Base-by-base conservation (phyloP, 768 basidiomycete species). In the Cubamyces lactineus region DNA sequence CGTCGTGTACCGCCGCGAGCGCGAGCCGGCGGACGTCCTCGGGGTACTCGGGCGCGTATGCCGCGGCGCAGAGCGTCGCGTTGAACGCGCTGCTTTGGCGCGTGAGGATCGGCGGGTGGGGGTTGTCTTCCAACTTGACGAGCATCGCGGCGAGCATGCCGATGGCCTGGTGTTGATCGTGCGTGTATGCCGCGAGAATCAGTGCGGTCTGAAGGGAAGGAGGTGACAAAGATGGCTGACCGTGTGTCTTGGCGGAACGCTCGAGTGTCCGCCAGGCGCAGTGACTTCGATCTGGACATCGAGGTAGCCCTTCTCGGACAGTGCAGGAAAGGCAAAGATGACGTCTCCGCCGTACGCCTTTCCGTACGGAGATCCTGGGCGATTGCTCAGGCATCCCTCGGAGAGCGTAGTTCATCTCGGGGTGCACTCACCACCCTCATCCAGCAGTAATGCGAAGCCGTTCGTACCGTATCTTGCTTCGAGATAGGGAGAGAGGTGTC, bases 201-300 rank as follows among this genome's bases (percentile, higher is more conserved):
- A 41, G 34, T 47, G 16, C 50, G 8, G 19, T 19, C 45, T 15
- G 34, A 3, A 8, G 17, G 34, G 45, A 21, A 21, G 8, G 34
- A 3, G 1, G 3, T 2, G 21, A 8, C 45, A 46, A 30, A 23
- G 16, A 24, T 65, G 28, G 28, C 79, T 63, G 70, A 85, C 89
- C 2, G 94, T 96, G 66, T 97, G 93, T 3, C 74, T 67, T 16
- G 91, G 92, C 15, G 95, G 95, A n/a, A 94, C 77, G 67, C 88
- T 91, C 0, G 94, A 94, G 73, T 96, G 95, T 0, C 94, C 94
- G 6, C 94, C 94, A 0, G 86, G 79, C 0, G 87, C 78, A 9
- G 80, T 75, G 8, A 95, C 84, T 58, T 86, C 81, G 19, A 94
- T 77, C 34, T 74, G 76, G 17, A 86, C 81, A 68, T 91, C 80